Conservation (phyloP, 2,329 filamentous ascomycete species). For the Zasmidium citrigriseum region DNA sequence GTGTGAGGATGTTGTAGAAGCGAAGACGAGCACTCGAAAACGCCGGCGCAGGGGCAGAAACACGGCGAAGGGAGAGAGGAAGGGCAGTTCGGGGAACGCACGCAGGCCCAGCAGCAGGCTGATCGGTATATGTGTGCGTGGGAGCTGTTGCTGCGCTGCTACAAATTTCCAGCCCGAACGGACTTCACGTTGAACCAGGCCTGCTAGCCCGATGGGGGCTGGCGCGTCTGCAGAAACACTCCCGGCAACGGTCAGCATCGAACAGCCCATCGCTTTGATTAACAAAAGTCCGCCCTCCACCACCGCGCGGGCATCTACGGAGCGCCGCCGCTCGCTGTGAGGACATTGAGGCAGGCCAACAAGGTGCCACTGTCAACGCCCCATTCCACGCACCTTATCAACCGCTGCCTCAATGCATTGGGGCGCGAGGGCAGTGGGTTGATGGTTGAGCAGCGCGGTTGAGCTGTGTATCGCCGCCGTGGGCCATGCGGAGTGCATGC, state of each 20-base stretch:
- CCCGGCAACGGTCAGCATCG: conserved; percentile 15
- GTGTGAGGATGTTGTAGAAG: neutral
- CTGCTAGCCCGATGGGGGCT: conserved; percentile 16
- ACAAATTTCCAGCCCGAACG: conserved; percentile 19
- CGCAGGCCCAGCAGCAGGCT: neutral
- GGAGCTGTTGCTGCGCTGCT: neutral
- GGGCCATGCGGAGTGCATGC: conserved; percentile 6
- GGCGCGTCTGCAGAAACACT: conserved; percentile 11
- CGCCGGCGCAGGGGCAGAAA: neutral
- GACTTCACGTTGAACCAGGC: conserved; percentile 21
- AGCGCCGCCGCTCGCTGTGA: too few relatives aligned
- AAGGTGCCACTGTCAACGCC: neutral
- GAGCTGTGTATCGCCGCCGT: neutral
- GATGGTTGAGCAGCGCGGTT: neutral
- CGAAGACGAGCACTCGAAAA: neutral
- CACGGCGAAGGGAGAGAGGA: neutral
- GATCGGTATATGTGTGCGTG: neutral
- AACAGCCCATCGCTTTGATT: neutral
- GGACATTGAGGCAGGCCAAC: conserved; percentile 1
- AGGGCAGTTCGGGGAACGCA: neutral
- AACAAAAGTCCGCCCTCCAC: neutral
- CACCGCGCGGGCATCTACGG: neutral
- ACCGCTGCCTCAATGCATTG: neutral
- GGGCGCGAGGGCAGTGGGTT: neutral
- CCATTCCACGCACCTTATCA: neutral